phyloP scores from a whole-genome alignment of 225 moss, liverwort and hornwort genomes.

The Physcomitrellopsis africana region DNA sequence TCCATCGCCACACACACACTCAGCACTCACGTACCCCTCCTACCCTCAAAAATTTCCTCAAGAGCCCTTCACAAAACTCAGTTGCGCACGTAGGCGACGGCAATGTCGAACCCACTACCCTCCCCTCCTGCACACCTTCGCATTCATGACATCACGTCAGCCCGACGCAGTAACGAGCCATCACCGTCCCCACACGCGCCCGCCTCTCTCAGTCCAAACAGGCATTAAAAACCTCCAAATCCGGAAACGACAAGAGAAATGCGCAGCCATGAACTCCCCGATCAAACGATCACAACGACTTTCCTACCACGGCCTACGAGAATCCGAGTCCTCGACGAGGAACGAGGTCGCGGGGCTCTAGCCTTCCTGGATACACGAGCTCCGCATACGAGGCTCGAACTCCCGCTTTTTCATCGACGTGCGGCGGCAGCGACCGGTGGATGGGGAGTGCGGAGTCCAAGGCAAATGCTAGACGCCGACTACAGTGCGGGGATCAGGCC shows the following conservation, averaged over 20 bases:
- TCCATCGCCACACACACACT: neutral
- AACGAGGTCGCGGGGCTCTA: neutral
- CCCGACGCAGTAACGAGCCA: neutral
- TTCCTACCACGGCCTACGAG: neutral
- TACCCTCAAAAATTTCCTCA: neutral
- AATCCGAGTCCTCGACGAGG: neutral
- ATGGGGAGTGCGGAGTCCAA: neutral
- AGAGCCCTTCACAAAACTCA: neutral
- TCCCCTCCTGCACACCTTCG: conserved; percentile 3
- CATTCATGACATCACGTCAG: too few species aligned
- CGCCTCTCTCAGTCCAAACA: neutral
- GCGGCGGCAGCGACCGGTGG: neutral
- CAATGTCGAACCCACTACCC: neutral
- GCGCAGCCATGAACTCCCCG: neutral
- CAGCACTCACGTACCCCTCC: neutral
- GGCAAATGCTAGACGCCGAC: neutral
- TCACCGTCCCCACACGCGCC: neutral
- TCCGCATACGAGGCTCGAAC: neutral
- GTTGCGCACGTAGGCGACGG: too few species aligned
- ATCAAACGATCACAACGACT: neutral
- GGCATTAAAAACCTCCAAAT: neutral
- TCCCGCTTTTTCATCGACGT: neutral
- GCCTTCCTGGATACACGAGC: conserved; percentile 6
- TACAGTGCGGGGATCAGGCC: neutral
- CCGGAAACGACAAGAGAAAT: neutral